phyloP scores from a whole-genome alignment of 495 filamentous ascomycete genomes.

The Podospora tetraspora region DNA sequence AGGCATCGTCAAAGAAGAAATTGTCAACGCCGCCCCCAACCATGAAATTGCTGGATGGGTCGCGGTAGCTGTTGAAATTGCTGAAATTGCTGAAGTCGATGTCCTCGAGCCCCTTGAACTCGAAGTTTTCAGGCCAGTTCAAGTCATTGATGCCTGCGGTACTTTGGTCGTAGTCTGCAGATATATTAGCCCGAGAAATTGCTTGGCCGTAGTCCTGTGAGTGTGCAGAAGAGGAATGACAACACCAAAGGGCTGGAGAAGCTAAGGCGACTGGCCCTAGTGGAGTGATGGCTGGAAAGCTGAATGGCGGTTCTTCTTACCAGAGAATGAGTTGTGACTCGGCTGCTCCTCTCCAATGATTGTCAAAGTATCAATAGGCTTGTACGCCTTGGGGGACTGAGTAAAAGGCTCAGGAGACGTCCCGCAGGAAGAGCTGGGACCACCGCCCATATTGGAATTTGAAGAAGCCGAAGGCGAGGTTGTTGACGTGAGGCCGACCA shows the following conservation, averaged over 20 bases:
- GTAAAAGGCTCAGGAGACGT: constrained; percentile 52
- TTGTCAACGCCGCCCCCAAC: constrained; percentile 24
- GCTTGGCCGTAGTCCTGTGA: neutral
- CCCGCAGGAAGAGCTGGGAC: constrained; percentile 71
- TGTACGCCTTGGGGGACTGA: constrained; percentile 51
- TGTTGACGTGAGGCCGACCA: constrained; percentile 33
- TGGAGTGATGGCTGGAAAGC: neutral
- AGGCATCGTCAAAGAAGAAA: constrained; percentile 59
- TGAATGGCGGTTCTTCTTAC: too few species aligned
- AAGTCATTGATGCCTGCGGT: constrained; percentile 40
- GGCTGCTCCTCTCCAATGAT: constrained; percentile 53
- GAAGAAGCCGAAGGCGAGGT: constrained; percentile 63
- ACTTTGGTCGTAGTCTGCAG: constrained; percentile 32
- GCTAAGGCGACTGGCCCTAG: too few species aligned
- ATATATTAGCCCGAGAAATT: constrained; percentile 9
- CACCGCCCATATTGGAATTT: constrained; percentile 43
- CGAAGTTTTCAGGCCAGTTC: constrained; percentile 80
- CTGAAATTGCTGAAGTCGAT: constrained; percentile 38
- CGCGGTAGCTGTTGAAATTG: constrained; percentile 89
- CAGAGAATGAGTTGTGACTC: constrained; percentile 11
- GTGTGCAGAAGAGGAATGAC: neutral
- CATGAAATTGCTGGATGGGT: constrained; percentile 72
- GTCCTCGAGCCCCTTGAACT: constrained; percentile 55
- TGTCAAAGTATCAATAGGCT: constrained; percentile 53
- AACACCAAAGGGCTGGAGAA: too few species aligned